A percentile compares a stretch with the other conserved stretches of the same genome.
Conservation (phyloP, 305 asterid genomes). For the Petunia hybrid region DNA sequence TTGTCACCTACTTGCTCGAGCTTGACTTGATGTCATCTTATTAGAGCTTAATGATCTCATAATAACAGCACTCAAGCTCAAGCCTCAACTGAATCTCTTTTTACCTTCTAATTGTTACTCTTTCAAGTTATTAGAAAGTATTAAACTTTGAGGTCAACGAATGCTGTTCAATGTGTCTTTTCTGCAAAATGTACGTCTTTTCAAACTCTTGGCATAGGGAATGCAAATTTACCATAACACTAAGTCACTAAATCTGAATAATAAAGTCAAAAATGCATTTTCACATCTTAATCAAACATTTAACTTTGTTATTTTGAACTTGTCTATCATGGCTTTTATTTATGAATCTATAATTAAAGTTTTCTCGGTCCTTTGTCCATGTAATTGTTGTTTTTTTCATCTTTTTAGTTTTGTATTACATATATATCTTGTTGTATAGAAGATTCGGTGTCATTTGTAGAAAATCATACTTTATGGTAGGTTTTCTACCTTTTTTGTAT, state of each 20-base stretch:
- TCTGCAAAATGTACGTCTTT: not conserved
- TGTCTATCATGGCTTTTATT: not conserved
- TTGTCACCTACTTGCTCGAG: slow-evolving; percentile 1
- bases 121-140: not conserved
- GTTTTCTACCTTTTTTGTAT: no score
- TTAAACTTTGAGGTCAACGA: slow-evolving; percentile 23
- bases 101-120: slow-evolving; percentile 11
- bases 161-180: not conserved
- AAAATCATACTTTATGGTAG: no score
- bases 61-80: not conserved
- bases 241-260: not conserved
- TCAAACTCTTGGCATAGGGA: not conserved
- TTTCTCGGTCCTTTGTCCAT: not conserved
- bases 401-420: not conserved
- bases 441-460: no score
- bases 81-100: not conserved
- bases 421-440: not conserved
- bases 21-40: not conserved
- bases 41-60: slow-evolving; percentile 27
- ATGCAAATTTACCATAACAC: no score
- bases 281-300: not conserved
- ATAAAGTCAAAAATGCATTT: not conserved
- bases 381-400: not conserved
- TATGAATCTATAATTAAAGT: not conserved
- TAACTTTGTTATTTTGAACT: not conserved